Evolutionary conservation across 805 yeast species (phyloP), one percentile per base, ranked within the genome.

Genomic region (Kodamaea kakaduensis): DNA sequence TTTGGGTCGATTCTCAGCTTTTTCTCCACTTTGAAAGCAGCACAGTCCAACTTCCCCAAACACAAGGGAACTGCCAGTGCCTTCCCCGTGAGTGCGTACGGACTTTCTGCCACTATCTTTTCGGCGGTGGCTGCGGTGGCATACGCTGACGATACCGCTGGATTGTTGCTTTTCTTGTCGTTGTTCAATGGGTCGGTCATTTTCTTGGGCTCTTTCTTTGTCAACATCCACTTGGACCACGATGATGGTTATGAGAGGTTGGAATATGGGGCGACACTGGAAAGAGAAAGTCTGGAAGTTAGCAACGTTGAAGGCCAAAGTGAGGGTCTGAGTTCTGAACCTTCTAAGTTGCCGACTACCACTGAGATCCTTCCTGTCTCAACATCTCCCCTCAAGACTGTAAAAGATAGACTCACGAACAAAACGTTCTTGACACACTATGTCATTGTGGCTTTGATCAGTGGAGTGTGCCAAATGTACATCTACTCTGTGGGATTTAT

Each of bases 401-500:
- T 62, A 5, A 44, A 43, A 20, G 39, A 45, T 5, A 39, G 59
- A 7, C 25, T 62, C 3, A 36, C 47, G 9, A 43, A 52, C 35
- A 58, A 44, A 31, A 38, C 48, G 4, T 83, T 78, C 39, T 42
- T 78, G 13, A 57, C 69, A 6, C 81, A 77, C 44, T 79, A 67
- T 45, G 29, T 75, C 5, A 64, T 77, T n/a, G 61, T 81, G 16
- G 75, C 84, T 0, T 54, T 74, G 4, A 57, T 75, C 28, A 74
- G 80, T 50, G 81, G 85, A 1, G 63, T 78, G 27, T 84, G 88
- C 3, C 89, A 82, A 52, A 73, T 76, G 55, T 84, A 82, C 50
- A 82, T 84, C 17, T 84, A 70, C 49, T 72, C 84, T 2, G 79
- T 84, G 22, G 94, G 94, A 0, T 83, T 78, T 48, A 69, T 84